Evolutionary conservation across 257 asterid species (phyloP).

Genomic region (Salvia hispanica): DNA sequence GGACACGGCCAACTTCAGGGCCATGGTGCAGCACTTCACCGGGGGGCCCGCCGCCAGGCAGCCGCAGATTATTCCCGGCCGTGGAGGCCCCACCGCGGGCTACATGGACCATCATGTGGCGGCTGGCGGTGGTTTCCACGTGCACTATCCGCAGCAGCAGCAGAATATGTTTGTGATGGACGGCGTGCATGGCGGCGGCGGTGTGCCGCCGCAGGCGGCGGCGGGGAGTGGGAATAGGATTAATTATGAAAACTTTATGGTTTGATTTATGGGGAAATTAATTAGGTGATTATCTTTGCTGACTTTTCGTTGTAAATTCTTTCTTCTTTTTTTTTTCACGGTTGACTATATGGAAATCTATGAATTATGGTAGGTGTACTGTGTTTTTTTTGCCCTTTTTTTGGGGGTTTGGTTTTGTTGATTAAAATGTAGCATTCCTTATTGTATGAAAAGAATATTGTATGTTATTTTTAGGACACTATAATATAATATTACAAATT

Average conservation of each 20-base stretch:
- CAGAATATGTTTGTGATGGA: slow-evolving; percentile 40
- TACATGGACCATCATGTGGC: slow-evolving; percentile 25
- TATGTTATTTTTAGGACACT: too few species aligned
- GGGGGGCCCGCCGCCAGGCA: slow-evolving; percentile 42
- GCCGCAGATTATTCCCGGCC: slow-evolving; percentile 14
- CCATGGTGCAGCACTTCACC: slow-evolving; percentile 64
- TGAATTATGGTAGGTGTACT: slow-evolving; percentile 6
- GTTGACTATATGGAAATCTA: slow-evolving; percentile 15
- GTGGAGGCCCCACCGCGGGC: slow-evolving; percentile 20
- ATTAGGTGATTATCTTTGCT: slow-evolving; percentile 25
- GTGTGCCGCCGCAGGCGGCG: slow-evolving; percentile 28
- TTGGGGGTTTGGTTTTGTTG: neutral
- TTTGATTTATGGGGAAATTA: slow-evolving; percentile 21
- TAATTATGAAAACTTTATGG: slow-evolving; percentile 31
- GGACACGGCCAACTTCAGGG: slow-evolving; percentile 54
- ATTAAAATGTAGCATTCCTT: slow-evolving; percentile 11
- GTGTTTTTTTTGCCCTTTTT: neutral
- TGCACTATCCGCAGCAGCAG: slow-evolving; percentile 38
- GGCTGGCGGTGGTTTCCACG: slow-evolving; percentile 31
- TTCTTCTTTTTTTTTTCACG: slow-evolving; percentile 38
- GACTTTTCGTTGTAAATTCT: slow-evolving; percentile 42
- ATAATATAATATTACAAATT: too few species aligned
- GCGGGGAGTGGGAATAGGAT: slow-evolving; percentile 32
- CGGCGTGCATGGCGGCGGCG: slow-evolving; percentile 38
- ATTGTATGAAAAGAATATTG: slow-evolving; percentile 10